These are phyloP conservation scores for Porodaedalea pini DNA, from an alignment of 1,284 basidiomycete genomes.

Conservation along the genomic window DNA sequence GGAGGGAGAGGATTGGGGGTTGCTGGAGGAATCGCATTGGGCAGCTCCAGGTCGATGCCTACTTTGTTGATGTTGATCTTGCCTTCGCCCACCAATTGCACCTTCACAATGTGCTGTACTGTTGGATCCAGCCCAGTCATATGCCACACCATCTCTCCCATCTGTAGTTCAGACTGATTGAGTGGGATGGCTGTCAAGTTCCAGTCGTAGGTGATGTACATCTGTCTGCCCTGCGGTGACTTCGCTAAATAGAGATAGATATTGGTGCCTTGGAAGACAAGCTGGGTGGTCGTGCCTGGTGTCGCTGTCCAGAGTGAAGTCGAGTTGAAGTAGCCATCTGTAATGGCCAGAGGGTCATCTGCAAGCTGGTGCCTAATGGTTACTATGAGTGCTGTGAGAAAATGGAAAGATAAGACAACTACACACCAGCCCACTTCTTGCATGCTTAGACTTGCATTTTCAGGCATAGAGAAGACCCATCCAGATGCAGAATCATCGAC, in stretches of 20 bases:
- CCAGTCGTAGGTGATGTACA: slow-evolving; percentile 8
- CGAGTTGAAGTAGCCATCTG: neutral
- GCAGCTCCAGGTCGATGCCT: neutral
- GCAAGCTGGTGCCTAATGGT: slow-evolving; percentile 7
- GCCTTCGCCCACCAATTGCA: slow-evolving; percentile 3
- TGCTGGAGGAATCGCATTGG: slow-evolving; percentile 8
- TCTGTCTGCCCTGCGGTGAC: slow-evolving; percentile 2
- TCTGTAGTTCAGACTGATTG: neutral
- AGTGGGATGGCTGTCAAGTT: neutral
- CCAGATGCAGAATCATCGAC: slow-evolving; percentile 8
- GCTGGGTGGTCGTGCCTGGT: slow-evolving; percentile 4
- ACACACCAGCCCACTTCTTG: slow-evolving; percentile 7
- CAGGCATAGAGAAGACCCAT: slow-evolving; percentile 7
- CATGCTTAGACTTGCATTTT: neutral
- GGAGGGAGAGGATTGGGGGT: slow-evolving; percentile 8
- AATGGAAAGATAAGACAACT: neutral
- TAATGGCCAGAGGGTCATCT: neutral
- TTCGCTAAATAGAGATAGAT: slow-evolving; percentile 11
- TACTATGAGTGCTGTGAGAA: neutral
- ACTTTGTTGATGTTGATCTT: slow-evolving; percentile 16
- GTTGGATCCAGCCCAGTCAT: neutral
- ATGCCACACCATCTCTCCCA: neutral
- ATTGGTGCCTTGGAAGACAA: slow-evolving; percentile 13
- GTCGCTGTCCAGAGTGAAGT: slow-evolving; percentile 11
- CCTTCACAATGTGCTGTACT: slow-evolving; percentile 9